phyloP scores from a whole-genome alignment of 345 rosid genomes.

The Eucalyptus marginata region DNA sequence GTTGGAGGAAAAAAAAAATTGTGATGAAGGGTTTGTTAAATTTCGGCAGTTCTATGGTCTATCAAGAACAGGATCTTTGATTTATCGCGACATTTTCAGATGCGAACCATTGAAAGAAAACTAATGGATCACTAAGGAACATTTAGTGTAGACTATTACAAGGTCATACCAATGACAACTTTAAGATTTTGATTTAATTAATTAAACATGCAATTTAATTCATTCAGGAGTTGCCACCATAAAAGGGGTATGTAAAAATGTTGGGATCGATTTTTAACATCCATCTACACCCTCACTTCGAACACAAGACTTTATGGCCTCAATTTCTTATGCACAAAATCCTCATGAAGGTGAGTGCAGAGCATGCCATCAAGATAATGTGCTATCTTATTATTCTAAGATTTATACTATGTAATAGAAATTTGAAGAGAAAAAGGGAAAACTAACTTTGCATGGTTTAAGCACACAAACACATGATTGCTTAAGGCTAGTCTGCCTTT shows the following conservation, averaged over 20 bases:
- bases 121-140: background rate
- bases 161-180: background rate
- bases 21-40: background rate
- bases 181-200: background rate
- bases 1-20: background rate
- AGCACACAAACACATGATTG: background rate
- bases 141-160: background rate
- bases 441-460: no score
- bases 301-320: background rate
- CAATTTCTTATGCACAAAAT: background rate
- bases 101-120: background rate
- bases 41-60: background rate
- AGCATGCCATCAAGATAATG: background rate
- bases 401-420: no score
- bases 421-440: no score
- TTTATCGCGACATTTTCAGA: background rate
- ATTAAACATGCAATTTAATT: background rate
- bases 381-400: background rate
- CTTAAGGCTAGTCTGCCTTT: background rate
- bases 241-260: background rate
- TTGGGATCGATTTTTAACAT: background rate
- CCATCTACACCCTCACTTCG: rapidly evolving
- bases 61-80: background rate
- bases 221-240: background rate
- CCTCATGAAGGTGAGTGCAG: background rate